Conservation (phyloP, 1,139 yeast species). For the Wickerhamomyces sp. region DNA sequence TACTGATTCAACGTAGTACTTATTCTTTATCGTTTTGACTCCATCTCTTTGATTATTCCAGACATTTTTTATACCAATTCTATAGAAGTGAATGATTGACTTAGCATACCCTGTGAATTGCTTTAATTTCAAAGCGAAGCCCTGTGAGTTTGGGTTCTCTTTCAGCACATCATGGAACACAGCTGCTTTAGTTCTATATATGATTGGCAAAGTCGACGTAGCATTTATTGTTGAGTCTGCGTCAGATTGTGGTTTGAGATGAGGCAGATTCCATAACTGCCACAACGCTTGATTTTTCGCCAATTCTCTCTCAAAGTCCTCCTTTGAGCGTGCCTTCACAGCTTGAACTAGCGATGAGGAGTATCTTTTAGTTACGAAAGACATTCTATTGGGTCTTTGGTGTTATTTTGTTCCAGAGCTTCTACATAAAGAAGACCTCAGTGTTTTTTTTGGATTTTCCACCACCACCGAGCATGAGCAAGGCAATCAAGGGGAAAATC, state of each 20-base stretch:
- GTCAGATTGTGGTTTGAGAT: not conserved
- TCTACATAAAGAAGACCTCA: too few relatives aligned
- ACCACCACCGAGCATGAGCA: too few relatives aligned
- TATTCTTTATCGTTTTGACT: conserved; percentile 24
- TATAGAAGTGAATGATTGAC: conserved; percentile 41
- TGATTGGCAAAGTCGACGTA: conserved; percentile 36
- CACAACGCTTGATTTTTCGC: conserved; percentile 1
- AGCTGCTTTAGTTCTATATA: conserved; percentile 30
- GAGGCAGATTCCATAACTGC: conserved; percentile 4
- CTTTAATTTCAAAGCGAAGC: conserved; percentile 28
- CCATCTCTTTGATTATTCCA: conserved; percentile 36
- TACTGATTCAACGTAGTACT: conserved; percentile 18
- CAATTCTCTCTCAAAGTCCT: conserved; percentile 1
- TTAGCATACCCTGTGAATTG: conserved; percentile 39
- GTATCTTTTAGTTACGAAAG: not conserved
- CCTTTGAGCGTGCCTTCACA: not conserved
- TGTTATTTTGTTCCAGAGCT: not conserved
- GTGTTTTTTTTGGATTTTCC: too few relatives aligned
- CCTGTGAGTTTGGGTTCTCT: conserved; percentile 23
- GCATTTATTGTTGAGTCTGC: conserved; percentile 28
- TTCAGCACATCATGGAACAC: conserved; percentile 29
- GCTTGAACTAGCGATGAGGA: not conserved
- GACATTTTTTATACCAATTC: conserved; percentile 45
- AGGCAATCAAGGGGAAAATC: too few relatives aligned
- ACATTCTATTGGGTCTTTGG: not conserved